Percentiles rank a stretch among this genome's conserved stretches.
Conservation (phyloP, 1,139 yeast genomes). For the Diutina mesorugosa region DNA sequence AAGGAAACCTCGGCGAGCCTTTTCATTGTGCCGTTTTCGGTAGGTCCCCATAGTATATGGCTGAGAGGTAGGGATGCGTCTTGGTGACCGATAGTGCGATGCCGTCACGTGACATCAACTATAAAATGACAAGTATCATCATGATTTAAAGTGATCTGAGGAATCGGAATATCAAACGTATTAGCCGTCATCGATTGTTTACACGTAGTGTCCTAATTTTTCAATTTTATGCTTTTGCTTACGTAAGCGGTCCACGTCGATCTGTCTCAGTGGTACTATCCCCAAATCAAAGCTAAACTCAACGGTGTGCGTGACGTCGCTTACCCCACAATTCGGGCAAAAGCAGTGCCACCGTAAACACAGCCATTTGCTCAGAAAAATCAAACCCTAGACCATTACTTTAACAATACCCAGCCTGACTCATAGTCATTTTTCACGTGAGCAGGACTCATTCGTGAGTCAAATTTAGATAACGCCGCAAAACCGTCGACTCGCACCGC, state of each 20-base stretch:
- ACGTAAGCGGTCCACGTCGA: not conserved
- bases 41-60: constrained; percentile 58
- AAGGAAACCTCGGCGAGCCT: constrained; percentile 77
- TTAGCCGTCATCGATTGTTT: no score
- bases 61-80: not conserved
- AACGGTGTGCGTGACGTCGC: not conserved
- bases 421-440: no score
- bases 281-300: not conserved
- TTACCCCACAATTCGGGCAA: not conserved
- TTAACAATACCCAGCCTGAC: no score
- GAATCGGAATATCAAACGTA: no score
- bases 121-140: no score
- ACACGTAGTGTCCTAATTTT: no score
- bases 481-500: not conserved
- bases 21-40: constrained; percentile 70
- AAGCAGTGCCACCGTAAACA: not conserved
- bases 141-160: no score
- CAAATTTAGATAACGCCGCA: not conserved
- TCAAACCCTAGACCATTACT: no score
- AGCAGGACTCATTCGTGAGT: no score
- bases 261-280: no score
- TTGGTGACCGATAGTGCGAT: not conserved
- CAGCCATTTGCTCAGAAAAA: not conserved
- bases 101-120: not conserved
- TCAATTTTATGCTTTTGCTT: not conserved